A percentile compares a stretch with the other conserved stretches of the same genome.
phyloP scores from a whole-genome alignment of 495 filamentous ascomycete genomes.

The Podospora conica region DNA sequence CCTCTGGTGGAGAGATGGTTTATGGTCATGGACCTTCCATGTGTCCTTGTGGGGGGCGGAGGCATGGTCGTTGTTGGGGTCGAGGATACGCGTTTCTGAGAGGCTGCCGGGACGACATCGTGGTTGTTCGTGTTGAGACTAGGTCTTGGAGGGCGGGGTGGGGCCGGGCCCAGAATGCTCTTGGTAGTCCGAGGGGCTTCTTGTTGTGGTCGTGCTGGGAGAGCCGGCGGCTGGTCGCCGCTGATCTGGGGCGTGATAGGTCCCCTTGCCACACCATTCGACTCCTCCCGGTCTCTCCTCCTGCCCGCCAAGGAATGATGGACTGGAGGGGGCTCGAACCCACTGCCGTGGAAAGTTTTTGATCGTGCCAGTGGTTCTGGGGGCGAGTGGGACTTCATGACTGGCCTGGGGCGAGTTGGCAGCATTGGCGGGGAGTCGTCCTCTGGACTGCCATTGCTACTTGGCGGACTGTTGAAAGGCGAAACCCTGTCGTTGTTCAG shows the following conservation, averaged over 20 bases:
- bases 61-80: constrained; percentile 44
- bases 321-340: constrained; percentile 44
- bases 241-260: constrained; percentile 28
- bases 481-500: constrained; percentile 48
- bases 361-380: constrained; percentile 19
- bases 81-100: constrained; percentile 48
- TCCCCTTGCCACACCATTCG: constrained; percentile 28
- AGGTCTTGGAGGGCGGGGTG: constrained; percentile 42
- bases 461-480: constrained; percentile 86
- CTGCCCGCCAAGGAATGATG: constrained; percentile 42
- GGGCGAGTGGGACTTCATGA: neutral
- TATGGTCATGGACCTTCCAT: constrained; percentile 47
- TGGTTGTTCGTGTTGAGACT: constrained; percentile 30
- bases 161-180: constrained; percentile 32
- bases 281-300: constrained; percentile 34
- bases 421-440: constrained; percentile 38
- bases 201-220: constrained; percentile 51
- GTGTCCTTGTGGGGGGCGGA: constrained; percentile 33
- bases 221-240: constrained; percentile 50
- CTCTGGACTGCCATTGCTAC: constrained; percentile 59
- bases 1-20: constrained; percentile 34
- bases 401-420: constrained; percentile 34
- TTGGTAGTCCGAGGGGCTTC: constrained; percentile 23
- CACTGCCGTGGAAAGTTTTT: constrained; percentile 22
- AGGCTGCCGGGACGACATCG: constrained; percentile 20